These are phyloP conservation scores for Pisolithus sp. DNA, from an alignment of 768 basidiomycete species.

Conservation along the genomic window DNA sequence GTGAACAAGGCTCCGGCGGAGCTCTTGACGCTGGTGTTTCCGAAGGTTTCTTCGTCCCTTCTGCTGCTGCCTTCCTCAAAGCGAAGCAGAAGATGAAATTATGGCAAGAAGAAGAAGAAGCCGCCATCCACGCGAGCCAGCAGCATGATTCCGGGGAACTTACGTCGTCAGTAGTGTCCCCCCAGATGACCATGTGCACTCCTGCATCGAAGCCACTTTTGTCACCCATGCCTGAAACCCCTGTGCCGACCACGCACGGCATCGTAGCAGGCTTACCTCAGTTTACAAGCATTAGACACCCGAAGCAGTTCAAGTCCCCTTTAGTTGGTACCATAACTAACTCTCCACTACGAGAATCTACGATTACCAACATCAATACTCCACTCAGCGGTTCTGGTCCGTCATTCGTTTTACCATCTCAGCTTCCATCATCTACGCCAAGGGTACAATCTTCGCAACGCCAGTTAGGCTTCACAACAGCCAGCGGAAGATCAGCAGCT, in stretches of 20 bases:
- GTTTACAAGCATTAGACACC: constrained; percentile 8
- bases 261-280: constrained; percentile 16
- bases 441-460: constrained; percentile 12
- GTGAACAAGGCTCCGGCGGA: background rate
- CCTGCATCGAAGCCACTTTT: constrained; percentile 32
- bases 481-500: constrained; percentile 25
- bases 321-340: constrained; percentile 18
- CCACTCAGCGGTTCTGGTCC: constrained; percentile 9
- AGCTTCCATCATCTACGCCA: constrained; percentile 27
- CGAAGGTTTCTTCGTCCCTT: constrained; percentile 43
- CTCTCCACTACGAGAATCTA: constrained; percentile 9
- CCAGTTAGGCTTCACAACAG: constrained; percentile 20
- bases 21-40: constrained; percentile 15
- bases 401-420: constrained; percentile 17
- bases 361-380: constrained; percentile 26
- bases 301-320: constrained; percentile 45
- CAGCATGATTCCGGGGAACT: constrained; percentile 17
- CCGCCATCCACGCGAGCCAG: constrained; percentile 2
- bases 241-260: constrained; percentile 27
- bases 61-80: constrained; percentile 45
- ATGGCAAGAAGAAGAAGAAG: constrained; percentile 39
- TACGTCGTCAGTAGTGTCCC: constrained; percentile 5
- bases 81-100: constrained; percentile 47
- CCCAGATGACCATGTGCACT: constrained; percentile 30
- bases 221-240: constrained; percentile 29